phyloP scores from a whole-genome alignment of 1,284 basidiomycete species.

The Thelephora terrestris region DNA sequence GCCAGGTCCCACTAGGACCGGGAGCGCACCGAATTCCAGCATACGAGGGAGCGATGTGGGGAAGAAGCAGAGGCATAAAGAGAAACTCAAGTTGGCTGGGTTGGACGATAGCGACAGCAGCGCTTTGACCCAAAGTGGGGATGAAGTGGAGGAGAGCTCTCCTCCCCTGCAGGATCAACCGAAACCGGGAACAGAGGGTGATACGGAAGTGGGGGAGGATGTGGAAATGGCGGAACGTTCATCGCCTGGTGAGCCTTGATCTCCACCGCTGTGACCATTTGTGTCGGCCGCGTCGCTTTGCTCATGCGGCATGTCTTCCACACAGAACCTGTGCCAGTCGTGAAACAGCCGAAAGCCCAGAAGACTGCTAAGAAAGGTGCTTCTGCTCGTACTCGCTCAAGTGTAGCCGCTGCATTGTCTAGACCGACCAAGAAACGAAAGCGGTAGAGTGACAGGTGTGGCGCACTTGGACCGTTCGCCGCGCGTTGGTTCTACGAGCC shows the following conservation, averaged over 20 bases:
- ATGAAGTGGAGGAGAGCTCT: slow-evolving; percentile 37
- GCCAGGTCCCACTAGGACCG: neutral
- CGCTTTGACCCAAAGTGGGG: slow-evolving; percentile 66
- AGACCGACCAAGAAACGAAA: slow-evolving; percentile 8
- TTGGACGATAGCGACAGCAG: slow-evolving; percentile 73
- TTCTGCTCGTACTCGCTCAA: slow-evolving; percentile 2
- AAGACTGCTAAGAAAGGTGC: slow-evolving; percentile 4
- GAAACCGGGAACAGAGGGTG: slow-evolving; percentile 58
- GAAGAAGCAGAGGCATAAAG: slow-evolving; percentile 19
- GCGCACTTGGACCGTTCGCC: neutral
- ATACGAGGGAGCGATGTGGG: slow-evolving; percentile 27
- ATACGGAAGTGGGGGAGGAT: slow-evolving; percentile 60
- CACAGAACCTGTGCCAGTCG: slow-evolving; percentile 5
- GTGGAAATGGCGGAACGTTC: slow-evolving; percentile 30
- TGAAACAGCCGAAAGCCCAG: slow-evolving; percentile 4
- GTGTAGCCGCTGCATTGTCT: slow-evolving; percentile 2
- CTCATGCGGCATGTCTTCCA: neutral
- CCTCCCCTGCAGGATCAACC: slow-evolving; percentile 50
- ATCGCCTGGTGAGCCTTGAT: slow-evolving; percentile 38
- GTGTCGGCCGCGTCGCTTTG: neutral
- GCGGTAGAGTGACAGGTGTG: slow-evolving; percentile 1
- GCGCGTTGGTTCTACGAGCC: too few species aligned
- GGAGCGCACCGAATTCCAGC: neutral
- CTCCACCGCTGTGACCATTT: neutral
- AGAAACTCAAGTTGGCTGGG: slow-evolving; percentile 39